Evolutionary conservation across 2,329 filamentous ascomycete species (phyloP), one percentile per base, ranked within the genome.

Genomic region (Dothideomycetes sp.): DNA sequence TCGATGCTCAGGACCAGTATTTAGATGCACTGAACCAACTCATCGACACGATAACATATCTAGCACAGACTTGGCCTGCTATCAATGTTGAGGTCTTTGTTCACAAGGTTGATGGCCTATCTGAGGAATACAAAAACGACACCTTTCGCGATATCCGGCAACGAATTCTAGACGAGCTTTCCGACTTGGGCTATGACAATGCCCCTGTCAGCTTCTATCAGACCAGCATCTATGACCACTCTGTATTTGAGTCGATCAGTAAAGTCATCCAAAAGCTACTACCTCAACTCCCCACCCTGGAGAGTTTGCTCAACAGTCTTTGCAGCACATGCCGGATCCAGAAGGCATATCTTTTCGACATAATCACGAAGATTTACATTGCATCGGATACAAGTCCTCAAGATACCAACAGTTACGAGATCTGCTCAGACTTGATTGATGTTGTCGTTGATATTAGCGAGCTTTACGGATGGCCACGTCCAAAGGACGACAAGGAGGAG

Each of bases 41-140:
- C 19, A 94, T 94, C 61, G 72, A 78, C 40, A 94, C 88, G 5
- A 94, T 96, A 46, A 70, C 95, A 42, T 84, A 86, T 48, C 76
- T 98, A 2, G 85, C 94, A 57, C 79, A 86, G 49, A 79, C 77
- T 45, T 95, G 94, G 56, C 88, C 89, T 2, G 81, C 85, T 56
- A 91, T 96, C 64, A 94, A 95, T 61, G 84, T 98, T 49, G 89
- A 96, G 58, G 89, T 98, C 37, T 96, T 98, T 62, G 94, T 98
- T 52, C 91, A 98, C 72, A 98, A 98, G 61, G 89, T 95, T 24
- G 91, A 98, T 57, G 89, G 88, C n/a, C 72, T 98, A 12, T 91
- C 85, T 19, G 91, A 96, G 50, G 91, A 98, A 61, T 96, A 91
- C 69, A 88, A 91, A 57, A 79, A 88, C 43, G 91, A 98, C 54